Percentiles rank a stretch among this genome's conserved stretches.
phyloP scores from a whole-genome alignment of 164 flowering plant species.

The Berberis vulgaris region DNA sequence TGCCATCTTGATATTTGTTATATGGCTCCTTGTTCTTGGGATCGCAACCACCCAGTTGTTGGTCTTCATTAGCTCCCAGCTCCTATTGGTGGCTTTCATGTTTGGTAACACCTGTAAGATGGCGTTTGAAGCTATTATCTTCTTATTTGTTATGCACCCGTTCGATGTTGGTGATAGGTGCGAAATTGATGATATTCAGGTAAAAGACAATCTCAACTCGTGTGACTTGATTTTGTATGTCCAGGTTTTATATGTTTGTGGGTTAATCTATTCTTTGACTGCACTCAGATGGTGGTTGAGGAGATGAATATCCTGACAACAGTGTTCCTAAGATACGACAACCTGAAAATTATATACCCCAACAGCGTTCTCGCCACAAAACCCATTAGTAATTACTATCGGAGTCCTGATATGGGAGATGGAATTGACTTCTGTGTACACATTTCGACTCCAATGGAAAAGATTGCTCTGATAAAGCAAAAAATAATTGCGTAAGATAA shows the following conservation, averaged over 20 bases:
- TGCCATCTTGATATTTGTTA: constrained; percentile 26
- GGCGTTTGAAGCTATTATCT: constrained; percentile 52
- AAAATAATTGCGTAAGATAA: constrained; percentile 26
- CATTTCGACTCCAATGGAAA: constrained; percentile 47
- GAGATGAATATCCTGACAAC: constrained; percentile 72
- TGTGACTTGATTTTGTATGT: background rate
- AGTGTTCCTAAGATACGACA: constrained; percentile 47
- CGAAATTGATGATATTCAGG: constrained; percentile 55
- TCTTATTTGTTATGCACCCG: constrained; percentile 58
- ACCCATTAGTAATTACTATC: constrained; percentile 45
- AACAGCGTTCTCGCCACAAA: constrained; percentile 42
- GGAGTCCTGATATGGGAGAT: constrained; percentile 62
- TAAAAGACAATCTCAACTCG: constrained; percentile 2
- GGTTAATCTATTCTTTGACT: background rate
- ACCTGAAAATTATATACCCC: constrained; percentile 53
- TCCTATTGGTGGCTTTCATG: constrained; percentile 42
- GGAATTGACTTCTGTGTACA: constrained; percentile 49
- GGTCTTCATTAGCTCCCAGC: constrained; percentile 50
- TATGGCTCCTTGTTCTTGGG: constrained; percentile 48
- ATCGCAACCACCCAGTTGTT: constrained; percentile 38
- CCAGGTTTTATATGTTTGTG: background rate
- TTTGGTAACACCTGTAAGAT: constrained; percentile 64
- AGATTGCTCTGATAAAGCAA: constrained; percentile 38
- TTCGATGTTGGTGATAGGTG: constrained; percentile 69
- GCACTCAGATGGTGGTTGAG: constrained; percentile 53